Evolutionary conservation across 805 yeast species (phyloP).

Genomic region (Metschnikowia corniflorae): DNA sequence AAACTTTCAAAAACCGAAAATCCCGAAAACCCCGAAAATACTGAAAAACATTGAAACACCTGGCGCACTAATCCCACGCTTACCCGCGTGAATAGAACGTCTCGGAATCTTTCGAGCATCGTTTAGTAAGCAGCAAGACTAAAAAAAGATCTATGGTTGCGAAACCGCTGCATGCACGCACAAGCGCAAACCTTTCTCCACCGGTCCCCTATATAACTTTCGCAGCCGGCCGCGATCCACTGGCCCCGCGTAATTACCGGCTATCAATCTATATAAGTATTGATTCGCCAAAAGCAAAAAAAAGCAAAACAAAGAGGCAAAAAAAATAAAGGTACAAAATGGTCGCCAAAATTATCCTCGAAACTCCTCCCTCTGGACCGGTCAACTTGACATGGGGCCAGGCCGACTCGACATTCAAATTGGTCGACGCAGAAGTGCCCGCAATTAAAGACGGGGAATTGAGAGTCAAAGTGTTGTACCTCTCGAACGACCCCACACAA

Average conservation of each 20-base stretch:
- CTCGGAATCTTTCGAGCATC: too few relatives aligned
- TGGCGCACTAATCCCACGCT: too few relatives aligned
- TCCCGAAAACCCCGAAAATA: too few relatives aligned
- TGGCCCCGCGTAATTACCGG: too few relatives aligned
- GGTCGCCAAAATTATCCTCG: constrained; percentile 20
- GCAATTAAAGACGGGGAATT: constrained; percentile 37
- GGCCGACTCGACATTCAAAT: constrained; percentile 30
- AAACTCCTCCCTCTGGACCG: constrained; percentile 20
- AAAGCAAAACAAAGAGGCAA: not conserved
- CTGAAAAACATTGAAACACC: too few relatives aligned
- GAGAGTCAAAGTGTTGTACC: constrained; percentile 41
- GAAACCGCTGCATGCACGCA: constrained; percentile 1
- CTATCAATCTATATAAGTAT: too few relatives aligned
- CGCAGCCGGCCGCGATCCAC: too few relatives aligned
- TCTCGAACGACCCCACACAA: constrained; percentile 63
- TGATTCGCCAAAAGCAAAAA: too few relatives aligned
- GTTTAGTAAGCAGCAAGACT: too few relatives aligned
- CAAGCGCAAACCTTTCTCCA: constrained; percentile 6
- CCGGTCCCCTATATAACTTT: constrained; percentile 3
- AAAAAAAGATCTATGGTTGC: too few relatives aligned
- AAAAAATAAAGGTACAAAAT: constrained; percentile 5
- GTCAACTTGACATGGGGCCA: constrained; percentile 22
- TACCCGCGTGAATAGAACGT: too few relatives aligned
- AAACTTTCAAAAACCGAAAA: too few relatives aligned
- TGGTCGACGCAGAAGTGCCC: constrained; percentile 15